A percentile compares a stretch with the other conserved stretches of the same genome.
Conservation (phyloP, 441 rosid genomes). For the Gossypium schwendimanii region DNA sequence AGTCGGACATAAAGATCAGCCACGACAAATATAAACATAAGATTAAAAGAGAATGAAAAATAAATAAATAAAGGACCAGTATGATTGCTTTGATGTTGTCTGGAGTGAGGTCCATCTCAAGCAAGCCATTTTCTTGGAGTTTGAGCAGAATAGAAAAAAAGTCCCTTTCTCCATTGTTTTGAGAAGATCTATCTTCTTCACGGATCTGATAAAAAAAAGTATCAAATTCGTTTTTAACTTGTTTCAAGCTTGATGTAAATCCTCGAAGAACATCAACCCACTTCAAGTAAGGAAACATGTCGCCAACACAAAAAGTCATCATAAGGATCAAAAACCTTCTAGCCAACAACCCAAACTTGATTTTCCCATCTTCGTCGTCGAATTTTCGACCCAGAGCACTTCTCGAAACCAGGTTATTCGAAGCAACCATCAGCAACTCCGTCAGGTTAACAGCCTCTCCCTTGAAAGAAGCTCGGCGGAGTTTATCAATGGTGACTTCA, state of each 20-base stretch:
- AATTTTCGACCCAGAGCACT: constrained; percentile 3
- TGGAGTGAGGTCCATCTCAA: not conserved
- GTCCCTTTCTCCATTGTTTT: not conserved
- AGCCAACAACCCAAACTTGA: constrained; percentile 15
- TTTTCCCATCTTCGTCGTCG: constrained; percentile 16
- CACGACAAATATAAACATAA: too few species aligned
- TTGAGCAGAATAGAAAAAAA: not conserved
- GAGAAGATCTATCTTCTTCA: not conserved
- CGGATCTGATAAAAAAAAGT: not conserved
- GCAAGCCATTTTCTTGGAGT: constrained; percentile 1
- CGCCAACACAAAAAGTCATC: constrained; percentile 16
- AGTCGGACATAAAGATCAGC: too few species aligned
- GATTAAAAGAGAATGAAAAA: not conserved
- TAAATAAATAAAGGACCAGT: not conserved
- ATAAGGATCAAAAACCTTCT: not conserved
- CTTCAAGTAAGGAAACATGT: constrained; percentile 20
- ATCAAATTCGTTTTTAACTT: not conserved
- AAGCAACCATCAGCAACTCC: not conserved
- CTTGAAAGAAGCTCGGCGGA: not conserved
- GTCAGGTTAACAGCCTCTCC: not conserved
- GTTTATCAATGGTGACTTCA: constrained; percentile 12
- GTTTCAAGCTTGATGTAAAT: constrained; percentile 9
- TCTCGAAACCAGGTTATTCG: not conserved
- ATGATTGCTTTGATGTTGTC: not conserved
- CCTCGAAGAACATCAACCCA: constrained; percentile 27